Evolutionary conservation across 306 rosid genomes (phyloP).

Genomic region (Crotalaria pallida): DNA sequence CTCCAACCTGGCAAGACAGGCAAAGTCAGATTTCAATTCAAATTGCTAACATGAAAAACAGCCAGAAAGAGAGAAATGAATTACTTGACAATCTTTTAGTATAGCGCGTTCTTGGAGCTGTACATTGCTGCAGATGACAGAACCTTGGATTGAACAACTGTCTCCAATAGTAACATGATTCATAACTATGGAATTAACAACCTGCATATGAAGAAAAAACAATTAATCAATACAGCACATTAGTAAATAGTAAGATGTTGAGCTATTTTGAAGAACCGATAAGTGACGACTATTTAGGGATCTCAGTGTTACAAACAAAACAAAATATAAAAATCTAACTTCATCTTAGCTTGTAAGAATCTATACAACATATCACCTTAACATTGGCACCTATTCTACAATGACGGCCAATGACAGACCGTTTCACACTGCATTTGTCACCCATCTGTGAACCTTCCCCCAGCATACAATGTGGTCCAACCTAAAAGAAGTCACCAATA

Average conservation of each 20-base stretch:
- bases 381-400: constrained; percentile 97
- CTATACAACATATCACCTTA: constrained; percentile 50
- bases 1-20: constrained; percentile 64
- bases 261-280: neutral
- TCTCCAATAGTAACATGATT: constrained; percentile 90
- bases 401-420: constrained; percentile 97
- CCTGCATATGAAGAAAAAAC: constrained; percentile 30
- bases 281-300: neutral
- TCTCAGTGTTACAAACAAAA: neutral
- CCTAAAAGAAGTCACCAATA: constrained; percentile 48
- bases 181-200: constrained; percentile 87
- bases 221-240: neutral
- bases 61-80: neutral
- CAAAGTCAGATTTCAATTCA: constrained; percentile 18
- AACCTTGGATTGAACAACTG: constrained; percentile 86
- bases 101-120: constrained; percentile 91
- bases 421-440: constrained; percentile 93
- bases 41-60: neutral
- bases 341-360: constrained; percentile 2
- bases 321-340: constrained; percentile 6
- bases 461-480: constrained; percentile 97
- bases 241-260: neutral
- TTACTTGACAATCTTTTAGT: constrained; percentile 89
- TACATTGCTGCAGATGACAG: constrained; percentile 89
- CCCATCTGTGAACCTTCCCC: constrained; percentile 98